Conservation (phyloP, 495 filamentous ascomycete species). For the Aspergillus haitiensis region DNA sequence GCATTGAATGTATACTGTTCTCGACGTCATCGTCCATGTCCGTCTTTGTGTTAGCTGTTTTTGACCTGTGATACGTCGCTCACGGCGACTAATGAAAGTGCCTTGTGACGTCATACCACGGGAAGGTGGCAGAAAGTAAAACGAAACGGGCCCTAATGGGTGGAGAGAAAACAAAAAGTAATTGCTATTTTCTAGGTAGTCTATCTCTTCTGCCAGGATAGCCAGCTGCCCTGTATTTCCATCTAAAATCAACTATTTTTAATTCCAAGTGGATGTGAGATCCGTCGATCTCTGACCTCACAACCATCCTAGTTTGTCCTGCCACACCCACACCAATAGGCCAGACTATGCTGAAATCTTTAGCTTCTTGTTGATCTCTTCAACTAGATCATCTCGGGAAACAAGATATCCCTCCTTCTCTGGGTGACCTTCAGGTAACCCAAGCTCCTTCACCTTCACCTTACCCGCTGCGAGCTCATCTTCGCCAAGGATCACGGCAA, state of each 20-base stretch:
- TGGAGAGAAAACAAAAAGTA: not conserved
- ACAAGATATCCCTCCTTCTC: constrained; percentile 85
- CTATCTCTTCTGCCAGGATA: constrained; percentile 22
- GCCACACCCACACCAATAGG: too few species aligned
- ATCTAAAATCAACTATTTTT: constrained; percentile 3
- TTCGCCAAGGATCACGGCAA: constrained; percentile 76
- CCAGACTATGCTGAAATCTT: constrained; percentile 1
- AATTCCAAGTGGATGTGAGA: not conserved
- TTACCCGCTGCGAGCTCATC: constrained; percentile 74
- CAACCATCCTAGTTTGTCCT: too few species aligned
- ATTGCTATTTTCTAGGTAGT: constrained; percentile 16
- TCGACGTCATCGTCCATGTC: constrained; percentile 12
- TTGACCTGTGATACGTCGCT: constrained; percentile 1
- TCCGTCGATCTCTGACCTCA: not conserved
- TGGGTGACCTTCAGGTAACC: constrained; percentile 72
- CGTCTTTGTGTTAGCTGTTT: constrained; percentile 1
- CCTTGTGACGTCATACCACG: constrained; percentile 13
- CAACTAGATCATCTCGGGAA: constrained; percentile 56
- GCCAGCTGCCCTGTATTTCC: constrained; percentile 20
- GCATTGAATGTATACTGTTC: not conserved
- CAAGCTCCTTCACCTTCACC: constrained; percentile 83
- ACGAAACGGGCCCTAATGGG: not conserved
- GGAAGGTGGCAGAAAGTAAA: not conserved
- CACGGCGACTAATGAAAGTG: not conserved
- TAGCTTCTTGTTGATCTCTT: constrained; percentile 53